phyloP scores from a whole-genome alignment of 106 monocot species.

The Ottelia alismoides region DNA sequence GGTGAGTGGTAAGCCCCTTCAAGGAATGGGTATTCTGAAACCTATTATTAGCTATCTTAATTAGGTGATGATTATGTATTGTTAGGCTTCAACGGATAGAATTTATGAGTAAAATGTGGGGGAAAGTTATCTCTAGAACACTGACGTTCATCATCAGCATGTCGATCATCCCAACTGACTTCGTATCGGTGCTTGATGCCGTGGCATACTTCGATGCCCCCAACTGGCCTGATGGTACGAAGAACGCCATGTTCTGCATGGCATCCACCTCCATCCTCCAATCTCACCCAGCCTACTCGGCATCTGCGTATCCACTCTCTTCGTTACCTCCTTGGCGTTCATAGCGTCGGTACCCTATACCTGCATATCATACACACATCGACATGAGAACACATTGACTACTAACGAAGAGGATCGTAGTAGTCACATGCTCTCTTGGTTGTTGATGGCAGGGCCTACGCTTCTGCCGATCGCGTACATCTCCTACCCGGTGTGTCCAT shows the following conservation, averaged over 20 bases:
- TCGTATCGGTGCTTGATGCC: conserved; percentile 54
- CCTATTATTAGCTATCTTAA: too few relatives aligned
- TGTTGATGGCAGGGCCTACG: conserved; percentile 51
- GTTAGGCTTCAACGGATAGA: too few relatives aligned
- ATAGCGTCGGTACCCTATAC: conserved; percentile 39
- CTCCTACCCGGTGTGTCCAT: conserved; percentile 53
- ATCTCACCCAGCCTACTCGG: conserved; percentile 62
- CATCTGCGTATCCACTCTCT: conserved; percentile 51
- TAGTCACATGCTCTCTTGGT: conserved; percentile 62
- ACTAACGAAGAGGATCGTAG: too few relatives aligned
- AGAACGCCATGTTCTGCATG: conserved; percentile 84
- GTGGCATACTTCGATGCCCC: conserved; percentile 38
- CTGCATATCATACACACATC: too few relatives aligned
- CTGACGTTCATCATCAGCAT: conserved; percentile 57
- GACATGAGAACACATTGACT: too few relatives aligned
- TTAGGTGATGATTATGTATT: too few relatives aligned
- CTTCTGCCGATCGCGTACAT: conserved; percentile 83
- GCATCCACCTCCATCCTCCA: conserved; percentile 90
- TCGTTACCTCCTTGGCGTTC: conserved; percentile 68
- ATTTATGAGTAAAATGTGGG: too few relatives aligned
- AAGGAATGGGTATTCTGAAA: too few relatives aligned
- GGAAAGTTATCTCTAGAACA: conserved; percentile 48
- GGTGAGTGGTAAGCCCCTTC: too few relatives aligned
- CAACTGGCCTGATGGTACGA: conserved; percentile 66
- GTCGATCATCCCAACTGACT: conserved; percentile 48